Base-by-base conservation (phyloP, 768 basidiomycete species). In the Boletus sp. region DNA sequence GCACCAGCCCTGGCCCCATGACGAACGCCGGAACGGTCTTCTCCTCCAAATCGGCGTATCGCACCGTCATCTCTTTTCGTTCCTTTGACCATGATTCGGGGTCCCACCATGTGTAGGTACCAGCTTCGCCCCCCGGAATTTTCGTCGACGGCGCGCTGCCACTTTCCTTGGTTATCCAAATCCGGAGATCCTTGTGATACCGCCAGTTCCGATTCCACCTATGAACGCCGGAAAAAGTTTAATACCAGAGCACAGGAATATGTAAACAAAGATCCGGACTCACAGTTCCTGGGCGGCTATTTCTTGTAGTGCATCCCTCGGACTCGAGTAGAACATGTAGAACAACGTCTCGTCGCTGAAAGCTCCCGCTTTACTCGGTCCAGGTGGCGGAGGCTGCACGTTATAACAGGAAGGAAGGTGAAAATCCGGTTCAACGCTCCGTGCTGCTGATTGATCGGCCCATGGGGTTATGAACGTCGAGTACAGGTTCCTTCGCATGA, bases 301-400 rank as follows among this genome's bases (percentile, higher is more conserved):
- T 74, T 98, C 94, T 73, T 98, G 95, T 53, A 96, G 77, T 40
- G 89, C 87, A 76, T 98, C 95, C 67, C 91, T 79, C 55, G 95
- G 93, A 73, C 85, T 87, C 55, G 92, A 86, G 76, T 98, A 98
- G 80, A 98, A 98, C 85, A 96, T 94, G 81, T 92, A 96, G 75
- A 98, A 97, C 29, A 98, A 77, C 15, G 95, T 97, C 75, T 98
- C 95, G 72, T 98, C 95, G 72, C 89, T 90, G 75, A 98, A 96
- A 49, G 87, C 84, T 1, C 82, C 80, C 17, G 87, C 89, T 76
- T 94, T 94, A 60, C 69, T 78, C 51, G 90, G 87, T 5, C 90
- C 90, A 37, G 91, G 89, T 46, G 93, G 86, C 37, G 89, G 86
- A 35, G 95, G 87, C 64, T 91, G 88, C 47, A 97, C 94, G 72